Conservation (phyloP, 2,329 filamentous ascomycete species). For the Diaporthe sp. region DNA sequence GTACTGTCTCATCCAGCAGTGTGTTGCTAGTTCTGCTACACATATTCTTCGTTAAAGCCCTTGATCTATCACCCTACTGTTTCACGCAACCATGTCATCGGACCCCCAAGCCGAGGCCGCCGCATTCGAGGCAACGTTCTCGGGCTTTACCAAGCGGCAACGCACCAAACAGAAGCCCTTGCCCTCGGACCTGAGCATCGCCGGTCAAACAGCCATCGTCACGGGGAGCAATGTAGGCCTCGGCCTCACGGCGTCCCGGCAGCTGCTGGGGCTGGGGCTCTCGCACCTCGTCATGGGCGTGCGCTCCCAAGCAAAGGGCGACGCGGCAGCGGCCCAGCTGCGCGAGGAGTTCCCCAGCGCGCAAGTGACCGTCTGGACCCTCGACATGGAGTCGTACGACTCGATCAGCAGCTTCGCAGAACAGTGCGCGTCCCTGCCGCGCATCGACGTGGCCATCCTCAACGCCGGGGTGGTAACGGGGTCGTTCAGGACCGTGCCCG, state of each 20-base stretch:
- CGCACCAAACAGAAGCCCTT: neutral
- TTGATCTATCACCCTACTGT: too few relatives aligned
- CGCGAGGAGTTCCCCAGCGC: slow-evolving; percentile 3
- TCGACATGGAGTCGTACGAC: slow-evolving; percentile 34
- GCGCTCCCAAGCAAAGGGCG: slow-evolving; percentile 49
- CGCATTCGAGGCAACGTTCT: neutral
- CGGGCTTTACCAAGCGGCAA: neutral
- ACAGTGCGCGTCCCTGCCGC: slow-evolving; percentile 49
- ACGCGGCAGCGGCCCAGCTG: slow-evolving; percentile 42
- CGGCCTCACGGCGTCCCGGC: slow-evolving; percentile 55
- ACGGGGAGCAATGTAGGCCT: slow-evolving; percentile 61
- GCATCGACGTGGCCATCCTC: slow-evolving; percentile 56
- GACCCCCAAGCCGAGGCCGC: neutral
- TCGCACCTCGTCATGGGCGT: slow-evolving; percentile 57
- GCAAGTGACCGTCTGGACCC: slow-evolving; percentile 21
- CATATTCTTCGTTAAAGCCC: too few relatives aligned
- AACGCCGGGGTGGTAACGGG: slow-evolving; percentile 48
- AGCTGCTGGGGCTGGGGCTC: slow-evolving; percentile 53
- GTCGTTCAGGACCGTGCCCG: neutral
- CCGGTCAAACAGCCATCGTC: slow-evolving; percentile 52
- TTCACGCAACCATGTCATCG: neutral
- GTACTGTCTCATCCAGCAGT: neutral
- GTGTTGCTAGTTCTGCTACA: neutral
- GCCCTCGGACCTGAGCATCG: neutral
- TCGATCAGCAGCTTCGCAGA: slow-evolving; percentile 32